Evolutionary conservation across 345 rosid genomes (phyloP), one percentile per base, ranked within the genome.

Genomic region (Salix exigua): DNA sequence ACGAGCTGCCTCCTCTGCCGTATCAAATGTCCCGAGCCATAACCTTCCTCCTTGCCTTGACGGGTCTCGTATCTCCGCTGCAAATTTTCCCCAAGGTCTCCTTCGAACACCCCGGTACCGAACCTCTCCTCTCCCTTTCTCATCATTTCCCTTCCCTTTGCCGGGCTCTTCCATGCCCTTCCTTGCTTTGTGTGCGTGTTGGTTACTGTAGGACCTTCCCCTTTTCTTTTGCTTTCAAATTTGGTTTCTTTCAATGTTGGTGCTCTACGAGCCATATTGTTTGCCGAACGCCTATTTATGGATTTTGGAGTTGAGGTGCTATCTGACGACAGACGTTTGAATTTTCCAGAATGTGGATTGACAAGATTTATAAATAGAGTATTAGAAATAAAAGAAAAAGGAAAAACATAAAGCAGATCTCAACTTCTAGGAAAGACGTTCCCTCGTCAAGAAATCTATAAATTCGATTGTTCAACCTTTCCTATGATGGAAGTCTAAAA

Each of bases 81-180:
- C 98, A 5, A 76, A 94, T 81, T 94, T 94, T 1, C 98, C 98
- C 98, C 98, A 92, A 0, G 97, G 97, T 74, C 98, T 77, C 72
- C 88, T 87, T 42, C 98, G 82, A 25, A 94, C 96, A 1, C 98
- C 98, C 2, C 98, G 83, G 64, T 82, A 90, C 3, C 87, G 87
- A 26, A 87, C 82, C 48, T 76, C 83, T 55, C 88, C 92, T 66
- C 73, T 83, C n/a, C 61, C 77, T 66, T 80, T 83, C 76, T 78
- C 74, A 10, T 74, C 64, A n/a, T 60, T 28, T 17, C 23, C 65
- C 75, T 51, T 60, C 71, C 79, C 71, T 75, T 69, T 55, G 28
- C 25, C 42, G 11, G 37, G n/a, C 35, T 33, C 73, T 50, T 46
- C 75, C 66, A 72, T 44, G 67, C 61, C 50, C 71, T 69, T 25